Conservation (phyloP, 352 stramenopile species). For the Blastocystis sp. region DNA sequence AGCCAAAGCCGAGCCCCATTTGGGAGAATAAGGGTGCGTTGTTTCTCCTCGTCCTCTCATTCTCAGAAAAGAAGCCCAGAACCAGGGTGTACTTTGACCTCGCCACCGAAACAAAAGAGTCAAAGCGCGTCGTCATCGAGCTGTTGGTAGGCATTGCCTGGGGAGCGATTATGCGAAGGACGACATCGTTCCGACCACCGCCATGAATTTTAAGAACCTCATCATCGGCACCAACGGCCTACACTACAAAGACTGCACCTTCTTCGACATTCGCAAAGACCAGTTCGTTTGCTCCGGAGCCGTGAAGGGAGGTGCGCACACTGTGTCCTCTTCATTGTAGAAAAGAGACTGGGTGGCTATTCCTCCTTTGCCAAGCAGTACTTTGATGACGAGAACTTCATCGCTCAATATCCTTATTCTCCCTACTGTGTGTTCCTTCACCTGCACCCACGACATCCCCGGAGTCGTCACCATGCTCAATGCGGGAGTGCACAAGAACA, state of each 20-base stretch:
- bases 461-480: constrained; percentile 68
- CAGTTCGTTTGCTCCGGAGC: constrained; percentile 61
- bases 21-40: constrained; percentile 50
- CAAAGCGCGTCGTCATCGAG: constrained; percentile 55
- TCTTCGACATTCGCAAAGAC: constrained; percentile 66
- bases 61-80: constrained; percentile 46
- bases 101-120: constrained; percentile 29
- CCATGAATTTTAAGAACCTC: constrained; percentile 66
- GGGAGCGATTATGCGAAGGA: constrained; percentile 1
- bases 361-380: constrained; percentile 57
- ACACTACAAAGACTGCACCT: constrained; percentile 61
- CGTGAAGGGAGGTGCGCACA: constrained; percentile 50
- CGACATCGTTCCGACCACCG: constrained; percentile 62
- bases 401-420: constrained; percentile 64
- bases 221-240: constrained; percentile 56
- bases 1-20: constrained; percentile 50
- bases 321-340: constrained; percentile 7
- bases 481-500: constrained; percentile 65
- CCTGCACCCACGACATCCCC: constrained; percentile 53
- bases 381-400: constrained; percentile 70
- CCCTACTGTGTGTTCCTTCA: constrained; percentile 7
- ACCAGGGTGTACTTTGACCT: constrained; percentile 65
- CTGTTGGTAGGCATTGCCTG: not conserved
- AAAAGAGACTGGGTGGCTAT: constrained; percentile 68
- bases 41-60: not conserved